Percentiles rank a stretch among this genome's conserved stretches.
These are phyloP conservation scores for Sporothrix luriei DNA, from an alignment of 2,329 filamentous ascomycete species.

Conservation along the genomic window DNA sequence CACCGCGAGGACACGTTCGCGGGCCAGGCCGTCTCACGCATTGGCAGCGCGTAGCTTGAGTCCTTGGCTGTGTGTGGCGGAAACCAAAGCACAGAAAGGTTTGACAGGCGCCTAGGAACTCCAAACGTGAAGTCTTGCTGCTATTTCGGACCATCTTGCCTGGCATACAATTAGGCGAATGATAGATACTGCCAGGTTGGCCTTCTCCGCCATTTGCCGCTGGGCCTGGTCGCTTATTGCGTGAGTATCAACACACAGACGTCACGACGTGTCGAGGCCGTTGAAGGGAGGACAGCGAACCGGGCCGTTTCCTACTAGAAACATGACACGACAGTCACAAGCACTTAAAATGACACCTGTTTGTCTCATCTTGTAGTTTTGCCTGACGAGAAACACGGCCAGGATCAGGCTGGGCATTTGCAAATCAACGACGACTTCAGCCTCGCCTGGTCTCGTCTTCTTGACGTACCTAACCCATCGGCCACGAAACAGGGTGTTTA, in stretches of 20 bases:
- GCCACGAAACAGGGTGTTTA: background rate
- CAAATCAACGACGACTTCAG: background rate
- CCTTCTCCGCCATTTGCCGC: background rate
- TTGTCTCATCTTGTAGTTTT: constrained; percentile 15
- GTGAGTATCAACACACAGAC: too few relatives aligned
- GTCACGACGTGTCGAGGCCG: constrained; percentile 6
- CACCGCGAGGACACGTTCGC: background rate
- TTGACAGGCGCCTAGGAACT: background rate
- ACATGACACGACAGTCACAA: background rate
- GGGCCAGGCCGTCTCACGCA: constrained; percentile 19
- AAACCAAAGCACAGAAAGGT: background rate
- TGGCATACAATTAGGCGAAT: background rate
- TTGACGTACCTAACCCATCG: constrained; percentile 10
- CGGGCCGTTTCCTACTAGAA: constrained; percentile 14
- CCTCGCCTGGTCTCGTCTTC: background rate
- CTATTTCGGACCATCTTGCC: background rate
- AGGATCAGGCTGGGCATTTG: background rate
- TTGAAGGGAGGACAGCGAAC: constrained; percentile 17
- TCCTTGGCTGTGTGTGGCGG: background rate
- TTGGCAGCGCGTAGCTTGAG: constrained; percentile 14
- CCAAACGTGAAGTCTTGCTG: background rate
- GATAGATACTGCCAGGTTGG: constrained; percentile 13
- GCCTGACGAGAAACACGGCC: constrained; percentile 15
- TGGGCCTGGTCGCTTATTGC: constrained; percentile 8
- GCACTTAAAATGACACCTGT: constrained; percentile 21